These are phyloP conservation scores for Coemansia sp. DNA, from an alignment of 192 early-diverging fungal genomes.

Conservation along the genomic window DNA sequence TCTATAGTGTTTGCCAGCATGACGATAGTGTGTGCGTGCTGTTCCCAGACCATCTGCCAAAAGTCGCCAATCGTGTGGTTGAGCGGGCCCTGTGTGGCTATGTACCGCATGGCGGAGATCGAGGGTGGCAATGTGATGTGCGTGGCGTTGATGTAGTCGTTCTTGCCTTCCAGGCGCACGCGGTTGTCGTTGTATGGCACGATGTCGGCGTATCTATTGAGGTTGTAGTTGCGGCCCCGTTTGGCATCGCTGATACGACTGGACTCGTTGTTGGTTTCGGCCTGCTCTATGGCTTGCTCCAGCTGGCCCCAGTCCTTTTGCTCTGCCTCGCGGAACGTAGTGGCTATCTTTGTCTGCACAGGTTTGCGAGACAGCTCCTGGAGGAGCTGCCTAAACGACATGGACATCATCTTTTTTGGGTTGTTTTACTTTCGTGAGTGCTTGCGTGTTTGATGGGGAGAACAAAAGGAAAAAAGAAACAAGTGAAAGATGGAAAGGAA, in stretches of 20 bases:
- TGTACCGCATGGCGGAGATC: conserved; percentile 58
- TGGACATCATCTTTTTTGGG: conserved; percentile 13
- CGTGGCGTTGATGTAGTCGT: conserved; percentile 84
- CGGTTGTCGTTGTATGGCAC: conserved; percentile 77
- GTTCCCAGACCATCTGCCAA: conserved; percentile 88
- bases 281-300: conserved; percentile 20
- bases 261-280: neutral
- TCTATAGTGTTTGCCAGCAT: conserved; percentile 85
- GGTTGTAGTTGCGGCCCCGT: conserved; percentile 42
- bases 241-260: conserved; percentile 29
- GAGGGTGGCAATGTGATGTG: conserved; percentile 55
- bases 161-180: conserved; percentile 55
- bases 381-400: conserved; percentile 41
- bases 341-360: conserved; percentile 18
- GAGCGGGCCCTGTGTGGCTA: conserved; percentile 86
- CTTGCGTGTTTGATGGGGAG: too few relatives aligned
- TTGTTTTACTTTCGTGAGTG: too few relatives aligned
- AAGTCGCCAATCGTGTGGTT: conserved; percentile 72
- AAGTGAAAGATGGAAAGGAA: neutral
- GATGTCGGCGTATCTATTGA: conserved; percentile 86
- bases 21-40: conserved; percentile 67
- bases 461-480: neutral
- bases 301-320: conserved; percentile 29
- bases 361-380: conserved; percentile 28
- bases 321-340: conserved; percentile 16